Conservation (phyloP, 192 early-diverging fungal genomes). For the Backusella macrospora region DNA sequence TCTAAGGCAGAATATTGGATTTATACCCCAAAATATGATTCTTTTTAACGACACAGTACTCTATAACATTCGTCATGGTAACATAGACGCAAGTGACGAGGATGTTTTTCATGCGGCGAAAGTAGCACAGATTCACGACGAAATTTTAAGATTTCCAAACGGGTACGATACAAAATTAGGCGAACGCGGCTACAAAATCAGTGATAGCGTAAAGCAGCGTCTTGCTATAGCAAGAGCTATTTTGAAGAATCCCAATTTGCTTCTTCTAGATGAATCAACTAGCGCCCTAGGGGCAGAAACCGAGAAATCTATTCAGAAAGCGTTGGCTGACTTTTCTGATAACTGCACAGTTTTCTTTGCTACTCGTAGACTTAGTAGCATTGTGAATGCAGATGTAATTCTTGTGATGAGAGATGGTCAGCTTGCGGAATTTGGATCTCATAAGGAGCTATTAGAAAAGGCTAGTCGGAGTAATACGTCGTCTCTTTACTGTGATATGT, state of each 20-base stretch:
- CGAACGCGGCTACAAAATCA: constrained; percentile 73
- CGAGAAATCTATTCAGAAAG: constrained; percentile 79
- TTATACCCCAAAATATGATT: constrained; percentile 93
- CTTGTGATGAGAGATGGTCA: constrained; percentile 79
- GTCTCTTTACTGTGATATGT: constrained; percentile 86
- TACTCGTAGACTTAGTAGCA: constrained; percentile 82
- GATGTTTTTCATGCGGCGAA: constrained; percentile 71
- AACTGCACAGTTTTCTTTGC: constrained; percentile 86
- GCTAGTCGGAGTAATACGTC: constrained; percentile 23
- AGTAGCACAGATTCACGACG: constrained; percentile 79
- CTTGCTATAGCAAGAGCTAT: constrained; percentile 83
- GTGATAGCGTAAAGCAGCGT: constrained; percentile 89
- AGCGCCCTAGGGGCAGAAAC: constrained; percentile 76
- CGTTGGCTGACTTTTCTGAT: constrained; percentile 71
- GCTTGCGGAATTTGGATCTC: constrained; percentile 81
- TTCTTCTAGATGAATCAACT: constrained; percentile 89
- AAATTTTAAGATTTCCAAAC: constrained; percentile 73
- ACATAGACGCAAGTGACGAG: constrained; percentile 63
- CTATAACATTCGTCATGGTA: constrained; percentile 92
- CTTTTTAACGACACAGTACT: constrained; percentile 93
- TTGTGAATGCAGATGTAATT: constrained; percentile 83
- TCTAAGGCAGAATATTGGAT: constrained; percentile 81
- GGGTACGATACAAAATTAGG: constrained; percentile 62
- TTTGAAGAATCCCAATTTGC: constrained; percentile 60
- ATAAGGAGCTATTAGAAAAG: constrained; percentile 66